phyloP scores from a whole-genome alignment of 495 filamentous ascomycete genomes.

The Tuber melanosporum region DNA sequence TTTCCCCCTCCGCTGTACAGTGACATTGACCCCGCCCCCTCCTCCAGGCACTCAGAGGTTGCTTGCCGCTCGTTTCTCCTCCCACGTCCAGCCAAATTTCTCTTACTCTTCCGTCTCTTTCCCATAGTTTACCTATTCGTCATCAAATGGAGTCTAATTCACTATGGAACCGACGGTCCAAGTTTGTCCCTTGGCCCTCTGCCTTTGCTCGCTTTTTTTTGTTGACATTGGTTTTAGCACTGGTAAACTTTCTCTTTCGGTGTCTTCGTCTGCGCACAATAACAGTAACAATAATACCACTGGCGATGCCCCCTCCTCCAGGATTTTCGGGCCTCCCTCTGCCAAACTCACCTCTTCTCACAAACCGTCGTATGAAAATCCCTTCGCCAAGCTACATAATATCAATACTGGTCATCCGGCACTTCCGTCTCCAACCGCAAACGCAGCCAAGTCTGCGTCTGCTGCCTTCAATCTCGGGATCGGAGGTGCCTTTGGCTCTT shows the following conservation, averaged over 20 bases:
- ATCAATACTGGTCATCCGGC: slow-evolving; percentile 62
- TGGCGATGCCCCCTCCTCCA: slow-evolving; percentile 60
- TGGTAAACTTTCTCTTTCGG: slow-evolving; percentile 85
- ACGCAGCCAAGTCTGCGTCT: slow-evolving; percentile 57
- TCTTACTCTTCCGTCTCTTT: slow-evolving; percentile 35
- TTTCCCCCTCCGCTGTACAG: slow-evolving; percentile 22
- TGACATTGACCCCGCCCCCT: slow-evolving; percentile 21
- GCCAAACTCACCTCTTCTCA: slow-evolving; percentile 71
- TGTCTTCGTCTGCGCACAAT: slow-evolving; percentile 55
- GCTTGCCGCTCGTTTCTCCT: slow-evolving; percentile 41
- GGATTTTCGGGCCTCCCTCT: slow-evolving; percentile 51
- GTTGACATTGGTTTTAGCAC: slow-evolving; percentile 25
- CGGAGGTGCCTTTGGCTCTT: slow-evolving; percentile 91
- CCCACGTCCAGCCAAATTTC: slow-evolving; percentile 35
- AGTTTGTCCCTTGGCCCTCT: slow-evolving; percentile 53
- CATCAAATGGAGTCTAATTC: slow-evolving; percentile 56
- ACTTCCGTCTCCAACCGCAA: slow-evolving; percentile 73
- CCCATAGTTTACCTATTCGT: slow-evolving; percentile 39
- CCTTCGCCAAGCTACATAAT: slow-evolving; percentile 60
- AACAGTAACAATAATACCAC: slow-evolving; percentile 58
- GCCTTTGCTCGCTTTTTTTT: slow-evolving; percentile 24
- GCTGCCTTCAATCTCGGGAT: slow-evolving; percentile 82
- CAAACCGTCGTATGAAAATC: slow-evolving; percentile 63
- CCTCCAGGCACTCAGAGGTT: slow-evolving; percentile 38
- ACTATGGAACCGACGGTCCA: slow-evolving; percentile 87